A percentile compares a stretch with the other conserved stretches of the same genome.
Conservation (phyloP, 345 rosid species). For the Murraya paniculata region DNA sequence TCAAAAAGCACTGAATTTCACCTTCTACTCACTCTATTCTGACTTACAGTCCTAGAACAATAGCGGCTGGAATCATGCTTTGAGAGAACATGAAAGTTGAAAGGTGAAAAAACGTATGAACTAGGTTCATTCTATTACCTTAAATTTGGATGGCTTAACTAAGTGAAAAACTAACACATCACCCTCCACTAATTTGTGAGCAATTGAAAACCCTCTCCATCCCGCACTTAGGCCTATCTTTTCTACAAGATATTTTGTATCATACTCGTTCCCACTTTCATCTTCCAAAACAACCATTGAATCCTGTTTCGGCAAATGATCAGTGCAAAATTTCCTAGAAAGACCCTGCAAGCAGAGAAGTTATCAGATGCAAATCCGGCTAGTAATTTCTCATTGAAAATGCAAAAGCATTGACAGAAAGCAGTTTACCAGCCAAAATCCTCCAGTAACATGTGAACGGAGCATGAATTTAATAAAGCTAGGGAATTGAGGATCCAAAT, state of each 20-base stretch:
- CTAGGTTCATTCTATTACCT: constrained; percentile 32
- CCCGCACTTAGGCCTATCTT: constrained; percentile 68
- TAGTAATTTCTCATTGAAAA: not conserved
- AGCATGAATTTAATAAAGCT: constrained; percentile 56
- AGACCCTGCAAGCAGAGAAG: constrained; percentile 32
- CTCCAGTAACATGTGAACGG: constrained; percentile 54
- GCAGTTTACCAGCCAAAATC: constrained; percentile 60
- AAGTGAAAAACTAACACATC: constrained; percentile 67
- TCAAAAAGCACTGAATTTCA: not conserved
- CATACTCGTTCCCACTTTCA: constrained; percentile 38
- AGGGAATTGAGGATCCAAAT: constrained; percentile 48
- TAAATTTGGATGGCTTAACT: constrained; percentile 42
- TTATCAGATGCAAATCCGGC: constrained; percentile 1
- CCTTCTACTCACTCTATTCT: not conserved
- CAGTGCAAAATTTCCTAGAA: constrained; percentile 30
- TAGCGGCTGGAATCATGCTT: not conserved
- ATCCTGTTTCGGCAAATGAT: constrained; percentile 37
- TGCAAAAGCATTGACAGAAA: not conserved
- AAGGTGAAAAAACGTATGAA: not conserved
- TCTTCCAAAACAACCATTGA: constrained; percentile 45
- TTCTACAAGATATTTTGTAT: constrained; percentile 41
- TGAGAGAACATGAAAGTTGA: not conserved
- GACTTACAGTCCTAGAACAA: not conserved
- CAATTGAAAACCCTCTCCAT: constrained; percentile 60
- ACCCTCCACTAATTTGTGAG: constrained; percentile 50